phyloP scores from a whole-genome alignment of 805 yeast genomes.

The Pichia occidentalis region DNA sequence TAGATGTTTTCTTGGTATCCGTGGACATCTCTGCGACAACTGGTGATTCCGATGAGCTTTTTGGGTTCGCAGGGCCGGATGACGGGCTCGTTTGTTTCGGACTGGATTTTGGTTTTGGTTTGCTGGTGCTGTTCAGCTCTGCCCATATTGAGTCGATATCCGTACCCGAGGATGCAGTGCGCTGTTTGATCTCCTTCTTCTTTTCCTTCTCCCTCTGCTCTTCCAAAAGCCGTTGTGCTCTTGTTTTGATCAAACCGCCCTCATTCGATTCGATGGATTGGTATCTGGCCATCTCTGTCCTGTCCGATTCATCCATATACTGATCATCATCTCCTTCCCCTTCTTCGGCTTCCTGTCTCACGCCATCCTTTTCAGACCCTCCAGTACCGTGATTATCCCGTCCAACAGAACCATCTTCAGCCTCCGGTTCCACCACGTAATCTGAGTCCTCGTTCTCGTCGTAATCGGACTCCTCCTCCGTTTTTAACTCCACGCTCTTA shows the following conservation, averaged over 20 bases:
- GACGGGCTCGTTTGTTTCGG: background rate
- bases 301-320: constrained; percentile 18
- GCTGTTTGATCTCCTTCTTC: constrained; percentile 17
- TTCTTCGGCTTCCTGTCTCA: constrained; percentile 32
- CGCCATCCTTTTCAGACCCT: constrained; percentile 25
- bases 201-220: constrained; percentile 6
- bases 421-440: too few relatives aligned
- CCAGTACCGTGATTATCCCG: constrained; percentile 6
- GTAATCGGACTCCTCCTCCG: too few relatives aligned
- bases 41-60: background rate
- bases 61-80: too few relatives aligned
- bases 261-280: constrained; percentile 42
- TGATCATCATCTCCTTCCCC: constrained; percentile 27
- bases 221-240: constrained; percentile 14
- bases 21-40: too few relatives aligned
- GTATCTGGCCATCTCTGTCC: constrained; percentile 33
- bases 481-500: too few relatives aligned
- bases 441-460: too few relatives aligned
- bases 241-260: constrained; percentile 18
- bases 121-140: constrained; percentile 36
- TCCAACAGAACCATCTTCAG: too few relatives aligned
- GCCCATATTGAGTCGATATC: constrained; percentile 52
- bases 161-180: constrained; percentile 23
- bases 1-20: too few relatives aligned
- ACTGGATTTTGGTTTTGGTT: too few relatives aligned